Conservation (phyloP, 148 eudicot species). For the Heliosperma pusillum region DNA sequence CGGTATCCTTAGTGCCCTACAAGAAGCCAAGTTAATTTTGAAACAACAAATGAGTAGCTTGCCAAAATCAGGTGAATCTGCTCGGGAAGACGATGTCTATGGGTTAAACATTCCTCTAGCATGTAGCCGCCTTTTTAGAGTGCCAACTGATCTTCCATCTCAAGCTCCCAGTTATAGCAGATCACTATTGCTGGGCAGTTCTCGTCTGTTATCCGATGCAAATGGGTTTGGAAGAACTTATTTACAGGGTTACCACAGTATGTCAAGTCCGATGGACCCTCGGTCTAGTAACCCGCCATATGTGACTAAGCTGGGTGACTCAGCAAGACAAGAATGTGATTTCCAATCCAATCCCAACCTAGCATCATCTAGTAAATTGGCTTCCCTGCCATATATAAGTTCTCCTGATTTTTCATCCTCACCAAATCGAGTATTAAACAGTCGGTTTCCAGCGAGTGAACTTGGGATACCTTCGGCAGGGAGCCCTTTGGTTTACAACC, state of each 20-base stretch:
- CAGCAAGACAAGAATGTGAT: conserved; percentile 18
- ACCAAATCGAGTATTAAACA: conserved; percentile 21
- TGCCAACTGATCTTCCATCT: conserved; percentile 51
- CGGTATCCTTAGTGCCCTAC: conserved; percentile 60
- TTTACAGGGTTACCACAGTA: conserved; percentile 23
- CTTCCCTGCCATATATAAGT: conserved; percentile 6
- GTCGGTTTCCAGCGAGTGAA: conserved; percentile 24
- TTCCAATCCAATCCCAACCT: conserved; percentile 26
- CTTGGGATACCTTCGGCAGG: conserved; percentile 27
- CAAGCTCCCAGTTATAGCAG: conserved; percentile 35
- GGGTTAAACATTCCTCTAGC: conserved; percentile 41
- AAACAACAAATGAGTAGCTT: conserved; percentile 36
- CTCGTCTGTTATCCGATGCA: conserved; percentile 25
- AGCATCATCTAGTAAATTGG: conserved; percentile 23
- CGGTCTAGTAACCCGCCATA: conserved; percentile 16
- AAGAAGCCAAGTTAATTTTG: conserved; percentile 60
- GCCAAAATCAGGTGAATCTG: conserved; percentile 22
- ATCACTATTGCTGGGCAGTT: conserved; percentile 18
- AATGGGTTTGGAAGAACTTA: conserved; percentile 19
- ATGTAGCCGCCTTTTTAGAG: conserved; percentile 60
- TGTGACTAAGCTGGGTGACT: conserved; percentile 16
- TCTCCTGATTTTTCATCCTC: conserved; percentile 31
- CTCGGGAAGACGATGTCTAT: conserved; percentile 26
- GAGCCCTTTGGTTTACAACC: conserved; percentile 26
- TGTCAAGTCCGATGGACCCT: conserved; percentile 27